Evolutionary conservation across 306 rosid species (phyloP).

Genomic region (Fragaria vesca): DNA sequence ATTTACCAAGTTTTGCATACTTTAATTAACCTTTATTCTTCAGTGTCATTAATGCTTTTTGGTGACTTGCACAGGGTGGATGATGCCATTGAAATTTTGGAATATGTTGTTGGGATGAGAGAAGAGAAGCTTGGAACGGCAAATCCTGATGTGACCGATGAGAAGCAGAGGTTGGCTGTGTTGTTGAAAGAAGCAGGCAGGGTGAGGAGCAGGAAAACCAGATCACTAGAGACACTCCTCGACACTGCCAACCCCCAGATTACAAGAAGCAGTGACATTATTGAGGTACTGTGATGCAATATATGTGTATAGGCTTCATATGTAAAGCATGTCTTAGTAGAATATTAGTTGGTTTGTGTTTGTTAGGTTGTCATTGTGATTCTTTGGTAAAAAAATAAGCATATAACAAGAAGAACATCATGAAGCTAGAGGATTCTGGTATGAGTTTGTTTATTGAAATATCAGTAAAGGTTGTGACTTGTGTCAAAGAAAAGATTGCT

Average conservation of each 20-base stretch:
- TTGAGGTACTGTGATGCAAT: conserved; percentile 44
- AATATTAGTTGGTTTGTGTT: conserved; percentile 32
- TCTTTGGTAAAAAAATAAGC: conserved; percentile 19
- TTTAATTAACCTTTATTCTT: conserved; percentile 9
- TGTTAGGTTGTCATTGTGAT: conserved; percentile 29
- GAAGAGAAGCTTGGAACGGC: conserved; percentile 90
- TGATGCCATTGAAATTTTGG: conserved; percentile 79
- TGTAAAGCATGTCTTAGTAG: conserved; percentile 15
- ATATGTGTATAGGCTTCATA: conserved; percentile 32
- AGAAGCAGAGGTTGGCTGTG: conserved; percentile 72
- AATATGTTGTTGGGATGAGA: conserved; percentile 76
- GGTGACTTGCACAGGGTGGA: conserved; percentile 45
- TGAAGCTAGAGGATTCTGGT: conserved; percentile 33
- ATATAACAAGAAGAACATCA: conserved; percentile 29
- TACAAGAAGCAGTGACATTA: conserved; percentile 29
- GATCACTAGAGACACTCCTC: conserved; percentile 70
- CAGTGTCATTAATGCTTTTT: conserved; percentile 22
- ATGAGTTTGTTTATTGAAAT: conserved; percentile 20
- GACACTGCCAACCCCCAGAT: conserved; percentile 39
- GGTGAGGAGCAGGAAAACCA: conserved; percentile 51
- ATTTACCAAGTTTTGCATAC: conserved; percentile 6
- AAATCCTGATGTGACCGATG: conserved; percentile 74
- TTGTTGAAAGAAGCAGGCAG: conserved; percentile 79
- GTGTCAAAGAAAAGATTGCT: conserved; percentile 25
- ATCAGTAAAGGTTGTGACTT: conserved; percentile 6